A percentile compares a stretch with the other conserved stretches of the same genome.
Conservation (phyloP, 495 filamentous ascomycete genomes). For the Tirmania nivea region DNA sequence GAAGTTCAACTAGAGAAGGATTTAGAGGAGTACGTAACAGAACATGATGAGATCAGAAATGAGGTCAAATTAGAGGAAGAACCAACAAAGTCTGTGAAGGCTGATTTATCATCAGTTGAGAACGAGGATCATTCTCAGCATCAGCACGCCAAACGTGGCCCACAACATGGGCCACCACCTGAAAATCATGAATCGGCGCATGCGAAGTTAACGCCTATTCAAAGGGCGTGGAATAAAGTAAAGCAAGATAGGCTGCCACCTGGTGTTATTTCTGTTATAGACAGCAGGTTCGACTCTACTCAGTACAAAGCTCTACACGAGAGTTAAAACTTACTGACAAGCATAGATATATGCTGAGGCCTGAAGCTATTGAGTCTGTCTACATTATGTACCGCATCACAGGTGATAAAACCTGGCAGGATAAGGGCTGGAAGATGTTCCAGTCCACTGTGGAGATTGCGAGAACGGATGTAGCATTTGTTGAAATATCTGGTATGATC, state of each 20-base stretch:
- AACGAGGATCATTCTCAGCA: too few relatives aligned
- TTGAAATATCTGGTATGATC: not conserved
- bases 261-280: slow-evolving; percentile 33
- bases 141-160: too few relatives aligned
- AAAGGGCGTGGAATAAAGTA: not conserved
- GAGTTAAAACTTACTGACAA: too few relatives aligned
- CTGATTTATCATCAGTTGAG: too few relatives aligned
- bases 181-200: too few relatives aligned
- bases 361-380: slow-evolving; percentile 42
- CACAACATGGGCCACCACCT: too few relatives aligned
- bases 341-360: slow-evolving; percentile 26
- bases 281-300: slow-evolving; percentile 9
- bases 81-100: too few relatives aligned
- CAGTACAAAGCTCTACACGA: not conserved
- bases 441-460: slow-evolving; percentile 25
- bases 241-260: slow-evolving; percentile 26
- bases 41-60: too few relatives aligned
- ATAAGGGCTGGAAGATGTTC: slow-evolving; percentile 44
- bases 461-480: slow-evolving; percentile 26
- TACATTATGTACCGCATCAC: slow-evolving; percentile 37
- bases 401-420: slow-evolving; percentile 29
- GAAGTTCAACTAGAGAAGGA: too few relatives aligned
- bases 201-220: too few relatives aligned
- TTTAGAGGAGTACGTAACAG: too few relatives aligned
- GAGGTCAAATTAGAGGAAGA: too few relatives aligned